A percentile compares a stretch with the other conserved stretches of the same genome.
phyloP scores from a whole-genome alignment of 805 yeast species.

The Ogataea kodamae region DNA sequence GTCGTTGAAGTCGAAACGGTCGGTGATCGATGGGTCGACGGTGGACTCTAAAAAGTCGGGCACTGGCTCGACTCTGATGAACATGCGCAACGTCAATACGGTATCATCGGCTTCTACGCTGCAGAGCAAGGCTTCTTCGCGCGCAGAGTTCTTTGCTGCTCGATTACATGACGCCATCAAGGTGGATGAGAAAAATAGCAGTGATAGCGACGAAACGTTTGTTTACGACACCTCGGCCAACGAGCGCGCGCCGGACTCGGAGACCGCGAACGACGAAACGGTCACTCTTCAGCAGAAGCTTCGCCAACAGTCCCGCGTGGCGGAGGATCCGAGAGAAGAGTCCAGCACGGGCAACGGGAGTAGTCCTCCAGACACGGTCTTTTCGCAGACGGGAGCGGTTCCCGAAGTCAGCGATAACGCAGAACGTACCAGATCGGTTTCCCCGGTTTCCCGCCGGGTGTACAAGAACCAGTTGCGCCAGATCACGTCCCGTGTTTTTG shows the following conservation, averaged over 20 bases:
- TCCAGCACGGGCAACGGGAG: slow-evolving; percentile 19
- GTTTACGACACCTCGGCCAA: slow-evolving; percentile 66
- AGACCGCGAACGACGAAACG: slow-evolving; percentile 18
- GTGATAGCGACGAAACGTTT: slow-evolving; percentile 92
- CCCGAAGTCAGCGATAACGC: slow-evolving; percentile 7
- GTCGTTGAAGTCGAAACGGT: slow-evolving; percentile 21
- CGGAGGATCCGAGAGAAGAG: slow-evolving; percentile 11
- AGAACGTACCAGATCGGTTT: slow-evolving; percentile 3
- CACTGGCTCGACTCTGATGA: slow-evolving; percentile 27
- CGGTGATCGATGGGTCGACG: slow-evolving; percentile 18
- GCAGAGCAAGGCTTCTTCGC: slow-evolving; percentile 55
- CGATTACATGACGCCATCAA: slow-evolving; percentile 91
- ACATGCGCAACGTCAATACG: slow-evolving; percentile 26
- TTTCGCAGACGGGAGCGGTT: slow-evolving; percentile 15
- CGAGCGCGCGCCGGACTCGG: slow-evolving; percentile 23
- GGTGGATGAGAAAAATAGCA: slow-evolving; percentile 63
- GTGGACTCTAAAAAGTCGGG: no score
- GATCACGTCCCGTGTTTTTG: slow-evolving; percentile 71
- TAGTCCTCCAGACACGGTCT: slow-evolving; percentile 21
- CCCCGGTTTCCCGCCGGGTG: slow-evolving; percentile 6
- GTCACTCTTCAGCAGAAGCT: slow-evolving; percentile 9
- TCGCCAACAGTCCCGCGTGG: slow-evolving; percentile 8
- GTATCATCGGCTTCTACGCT: slow-evolving; percentile 27
- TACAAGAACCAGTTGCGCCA: slow-evolving; percentile 35
- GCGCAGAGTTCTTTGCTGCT: slow-evolving; percentile 94